Percentiles rank a stretch among this genome's conserved stretches.
phyloP scores from a whole-genome alignment of 2,329 filamentous ascomycete genomes.

The Hypoxylon sp. region DNA sequence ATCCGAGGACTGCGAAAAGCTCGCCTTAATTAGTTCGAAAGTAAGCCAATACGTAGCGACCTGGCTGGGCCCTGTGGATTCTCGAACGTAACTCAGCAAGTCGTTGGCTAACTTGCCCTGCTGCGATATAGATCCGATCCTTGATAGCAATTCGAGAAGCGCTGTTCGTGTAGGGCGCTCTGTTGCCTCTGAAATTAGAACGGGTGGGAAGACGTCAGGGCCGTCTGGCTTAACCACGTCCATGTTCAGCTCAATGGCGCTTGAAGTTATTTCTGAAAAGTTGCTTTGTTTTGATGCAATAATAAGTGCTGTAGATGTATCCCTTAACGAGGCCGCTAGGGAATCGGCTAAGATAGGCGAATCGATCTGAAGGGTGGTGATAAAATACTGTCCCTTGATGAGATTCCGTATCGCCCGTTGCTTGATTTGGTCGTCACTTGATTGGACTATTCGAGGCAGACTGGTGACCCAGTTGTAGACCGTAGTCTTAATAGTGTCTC shows the following conservation, averaged over 20 bases:
- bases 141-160: conserved; percentile 65
- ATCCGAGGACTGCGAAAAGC: conserved; percentile 59
- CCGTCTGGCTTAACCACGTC: conserved; percentile 38
- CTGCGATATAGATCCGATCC: conserved; percentile 64
- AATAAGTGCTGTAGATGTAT: conserved; percentile 68
- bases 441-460: conserved; percentile 83
- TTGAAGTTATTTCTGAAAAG: conserved; percentile 47
- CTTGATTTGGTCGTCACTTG: conserved; percentile 81
- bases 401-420: conserved; percentile 77
- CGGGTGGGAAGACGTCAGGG: conserved; percentile 60
- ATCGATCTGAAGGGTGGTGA: conserved; percentile 69
- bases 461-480: conserved; percentile 84
- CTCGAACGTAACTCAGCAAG: conserved; percentile 70
- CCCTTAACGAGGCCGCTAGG: conserved; percentile 73
- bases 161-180: conserved; percentile 69
- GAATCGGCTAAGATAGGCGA: conserved; percentile 73
- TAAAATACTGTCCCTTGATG: conserved; percentile 73
- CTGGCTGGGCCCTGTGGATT: conserved; percentile 65
- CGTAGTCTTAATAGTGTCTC: conserved; percentile 71
- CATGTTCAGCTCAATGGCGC: conserved; percentile 44
- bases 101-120: conserved; percentile 69
- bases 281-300: conserved; percentile 46
- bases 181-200: conserved; percentile 71
- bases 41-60: conserved; percentile 83
- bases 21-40: conserved; percentile 72